A percentile compares a stretch with the other conserved stretches of the same genome.
phyloP scores from a whole-genome alignment of 1,284 basidiomycete species.

The Austroboletus niveus region DNA sequence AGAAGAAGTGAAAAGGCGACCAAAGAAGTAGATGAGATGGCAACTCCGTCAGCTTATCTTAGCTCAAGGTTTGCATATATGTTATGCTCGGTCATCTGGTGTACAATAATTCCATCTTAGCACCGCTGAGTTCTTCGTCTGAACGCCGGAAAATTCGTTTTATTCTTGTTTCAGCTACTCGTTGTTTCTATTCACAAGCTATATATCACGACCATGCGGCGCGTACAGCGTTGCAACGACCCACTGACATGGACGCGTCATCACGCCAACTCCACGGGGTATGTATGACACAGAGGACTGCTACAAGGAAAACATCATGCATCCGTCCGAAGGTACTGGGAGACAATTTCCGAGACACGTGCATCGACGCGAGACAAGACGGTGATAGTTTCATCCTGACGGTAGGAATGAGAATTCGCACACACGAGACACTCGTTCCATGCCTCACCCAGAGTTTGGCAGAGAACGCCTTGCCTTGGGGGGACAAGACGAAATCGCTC shows the following conservation, averaged over 20 bases:
- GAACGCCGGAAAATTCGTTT: neutral
- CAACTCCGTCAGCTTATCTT: conserved; percentile 6
- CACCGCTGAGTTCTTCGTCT: neutral
- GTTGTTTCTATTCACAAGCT: neutral
- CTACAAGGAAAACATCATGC: neutral
- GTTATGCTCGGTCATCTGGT: conserved; percentile 7
- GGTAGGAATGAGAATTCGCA: neutral
- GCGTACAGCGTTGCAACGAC: conserved; percentile 2
- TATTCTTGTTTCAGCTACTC: neutral
- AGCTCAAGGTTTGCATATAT: conserved; percentile 1
- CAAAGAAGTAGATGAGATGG: conserved; percentile 40
- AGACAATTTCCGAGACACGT: conserved; percentile 14
- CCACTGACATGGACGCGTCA: neutral
- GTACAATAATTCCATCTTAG: conserved; percentile 19
- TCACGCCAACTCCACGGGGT: neutral
- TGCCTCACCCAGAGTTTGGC: conserved; percentile 20
- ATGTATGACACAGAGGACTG: neutral
- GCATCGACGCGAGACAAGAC: conserved; percentile 24
- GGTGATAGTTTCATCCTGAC: conserved; percentile 30
- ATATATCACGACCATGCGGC: conserved; percentile 1
- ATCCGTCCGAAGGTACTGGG: conserved; percentile 4
- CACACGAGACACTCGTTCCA: neutral
- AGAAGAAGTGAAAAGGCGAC: conserved; percentile 80
- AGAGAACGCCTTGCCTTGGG: conserved; percentile 17
- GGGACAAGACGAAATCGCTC: conserved; percentile 15